Evolutionary conservation across 805 yeast species (phyloP), one percentile per base, ranked within the genome.

Genomic region (Barnettozyma siamensis): DNA sequence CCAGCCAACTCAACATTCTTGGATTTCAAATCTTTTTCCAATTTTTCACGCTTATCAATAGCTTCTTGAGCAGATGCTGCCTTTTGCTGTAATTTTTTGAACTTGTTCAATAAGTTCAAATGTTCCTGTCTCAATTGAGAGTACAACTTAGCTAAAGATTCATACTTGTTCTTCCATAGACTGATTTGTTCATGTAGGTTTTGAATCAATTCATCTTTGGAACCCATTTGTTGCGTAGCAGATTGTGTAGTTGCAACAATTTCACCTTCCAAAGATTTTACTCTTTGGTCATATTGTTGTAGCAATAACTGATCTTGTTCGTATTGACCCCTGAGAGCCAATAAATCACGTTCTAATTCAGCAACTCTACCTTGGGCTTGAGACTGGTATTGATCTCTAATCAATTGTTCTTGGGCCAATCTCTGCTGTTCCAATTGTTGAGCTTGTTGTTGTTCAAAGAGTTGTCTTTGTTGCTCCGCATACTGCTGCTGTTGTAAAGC

Each of bases 111-210:
- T 42, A 88, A 64, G 47, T 80, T 83, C 55, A 89, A 70, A 58
- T 89, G 96, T 63, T 89, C 97, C 63, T 86, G 94, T 57, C 97
- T 82, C 51, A 89, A 69, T 63, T 88, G 96, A 2, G 95, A 81
- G 61, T 89, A 89, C 49, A 89, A 69, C 55, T 87, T 87, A 6
- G 96, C 96, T 47, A 89, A 70, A 0, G 93, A 74, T 57, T 88
- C 96, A 63, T 89, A 89, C 65, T 89, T 89, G 40, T 76, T 76
- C 47, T 85, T 78, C 95, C 96, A 89, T 46, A 76, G 73, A 21
- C 62, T 67, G 32, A 84, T 72, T 62, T 88, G 95, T 40, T 85
- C 89, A 54, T 83, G 88, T 35, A 87, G 59, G 40, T 73, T 70
- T 40, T 62, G 71, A 35, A 85, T 65, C 53, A 82, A 80, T 47